phyloP scores from a whole-genome alignment of 805 yeast genomes.

The Candida wancherniae region DNA sequence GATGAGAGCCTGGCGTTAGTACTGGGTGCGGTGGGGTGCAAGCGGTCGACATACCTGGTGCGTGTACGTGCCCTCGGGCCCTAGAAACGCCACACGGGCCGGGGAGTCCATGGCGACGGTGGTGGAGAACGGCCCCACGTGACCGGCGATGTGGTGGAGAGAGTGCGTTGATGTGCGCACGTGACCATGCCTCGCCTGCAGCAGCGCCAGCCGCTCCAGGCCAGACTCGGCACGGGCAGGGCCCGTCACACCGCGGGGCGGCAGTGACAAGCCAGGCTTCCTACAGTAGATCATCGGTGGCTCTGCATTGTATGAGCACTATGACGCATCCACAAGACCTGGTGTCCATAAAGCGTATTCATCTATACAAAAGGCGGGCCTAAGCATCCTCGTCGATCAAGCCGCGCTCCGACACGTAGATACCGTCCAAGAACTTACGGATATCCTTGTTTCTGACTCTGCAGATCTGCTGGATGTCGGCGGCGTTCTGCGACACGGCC shows the following conservation, averaged over 20 bases:
- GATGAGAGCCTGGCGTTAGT: conserved; percentile 35
- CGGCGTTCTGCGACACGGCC: conserved; percentile 97
- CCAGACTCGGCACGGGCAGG: too few species aligned
- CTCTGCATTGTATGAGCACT: conserved; percentile 41
- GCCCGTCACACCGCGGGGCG: too few species aligned
- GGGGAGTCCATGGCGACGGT: conserved; percentile 5
- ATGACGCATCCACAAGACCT: conserved; percentile 32
- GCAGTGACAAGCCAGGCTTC: too few species aligned
- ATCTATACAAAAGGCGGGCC: conserved; percentile 7
- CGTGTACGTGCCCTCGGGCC: conserved; percentile 91
- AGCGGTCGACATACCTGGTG: conserved; percentile 66
- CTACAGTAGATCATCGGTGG: conserved; percentile 42
- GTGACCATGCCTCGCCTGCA: too few species aligned
- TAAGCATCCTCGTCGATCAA: conserved; percentile 62
- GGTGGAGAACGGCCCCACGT: too few species aligned
- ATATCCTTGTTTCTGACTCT: conserved; percentile 99
- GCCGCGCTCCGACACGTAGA: conserved; percentile 96
- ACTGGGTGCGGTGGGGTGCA: too few species aligned
- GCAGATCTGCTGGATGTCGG: conserved; percentile 96
- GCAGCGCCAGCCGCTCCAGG: too few species aligned
- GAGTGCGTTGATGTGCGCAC: not conserved
- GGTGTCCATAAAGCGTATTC: conserved; percentile 26
- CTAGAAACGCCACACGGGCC: conserved; percentile 64
- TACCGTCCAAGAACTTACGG: conserved; percentile 99
- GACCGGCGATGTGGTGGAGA: too few species aligned